Base-by-base conservation (phyloP, 352 stramenopile species). In the Phytophthora constricta region DNA sequence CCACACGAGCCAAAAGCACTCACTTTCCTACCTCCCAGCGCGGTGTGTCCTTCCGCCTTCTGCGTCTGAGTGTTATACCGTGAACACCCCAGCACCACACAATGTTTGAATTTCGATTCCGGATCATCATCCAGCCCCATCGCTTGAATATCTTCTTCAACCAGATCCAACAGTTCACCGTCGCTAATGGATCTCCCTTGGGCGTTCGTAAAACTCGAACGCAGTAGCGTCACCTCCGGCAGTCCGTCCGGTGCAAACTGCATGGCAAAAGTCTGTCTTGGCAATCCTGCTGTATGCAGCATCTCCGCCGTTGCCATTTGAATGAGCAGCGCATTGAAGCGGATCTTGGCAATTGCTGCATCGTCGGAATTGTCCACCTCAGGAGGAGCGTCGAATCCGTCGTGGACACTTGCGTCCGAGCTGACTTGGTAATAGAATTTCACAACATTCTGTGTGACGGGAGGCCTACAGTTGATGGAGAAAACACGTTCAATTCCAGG, bases 401-500 rank as follows among this genome's bases (percentile, higher is more conserved):
- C 67, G 54, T 55, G 20, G 19, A 13, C 45, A 11, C 19, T 48
- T 0, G 71, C 70, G 49, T 91, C 83, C 3, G 26, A 64, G 53
- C 80, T 79, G 53, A 78, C 82, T 63, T 91, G 83, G 55, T 89
- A 92, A 70, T 92, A 82, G 43, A 92, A 92, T 27, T 77, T 79
- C 22, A 92, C 78, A 13, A 84, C 52, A 31, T 76, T 79, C 7
- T 54, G 61, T n/a, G 73, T 75, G 22, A 72, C 46, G 0, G 62
- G 64, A 4, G 58, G 74, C 31, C 43, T 43, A 48, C 86, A 89
- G 51, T 72, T 67, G 26, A 88, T 47, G 17, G 52, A 59, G 45
- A 89, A 82, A 25, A 70, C 41, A 23, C 68, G 58, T 39, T 73
- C 47, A 3, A 63, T 26, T 1, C 25, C 42, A 4, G 48, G 34